Evolutionary conservation across 192 early-diverging fungal species (phyloP).

Genomic region (Gamsiella multidivaricata): DNA sequence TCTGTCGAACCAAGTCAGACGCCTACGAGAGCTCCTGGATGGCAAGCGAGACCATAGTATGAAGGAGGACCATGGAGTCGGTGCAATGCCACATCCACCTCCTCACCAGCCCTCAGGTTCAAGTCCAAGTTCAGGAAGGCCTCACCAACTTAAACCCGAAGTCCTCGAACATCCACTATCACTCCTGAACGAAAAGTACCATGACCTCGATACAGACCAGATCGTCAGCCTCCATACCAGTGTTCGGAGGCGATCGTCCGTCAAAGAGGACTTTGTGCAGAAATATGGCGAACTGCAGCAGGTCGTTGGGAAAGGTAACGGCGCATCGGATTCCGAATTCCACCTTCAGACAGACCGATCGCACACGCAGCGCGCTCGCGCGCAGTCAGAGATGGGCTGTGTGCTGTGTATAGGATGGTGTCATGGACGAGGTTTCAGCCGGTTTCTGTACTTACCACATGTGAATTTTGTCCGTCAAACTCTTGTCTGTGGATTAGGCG

Average conservation of each 20-base stretch:
- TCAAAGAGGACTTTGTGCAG: conserved; percentile 27
- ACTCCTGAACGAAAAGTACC: conserved; percentile 39
- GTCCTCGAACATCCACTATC: conserved; percentile 33
- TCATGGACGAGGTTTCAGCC: too few species aligned
- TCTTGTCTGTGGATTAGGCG: conserved; percentile 18
- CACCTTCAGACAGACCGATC: conserved; percentile 8
- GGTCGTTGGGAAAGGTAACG: conserved; percentile 43
- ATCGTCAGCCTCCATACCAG: conserved; percentile 5
- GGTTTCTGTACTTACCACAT: too few species aligned
- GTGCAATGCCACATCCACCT: too few species aligned
- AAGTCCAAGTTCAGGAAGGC: too few species aligned
- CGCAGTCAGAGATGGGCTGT: background rate
- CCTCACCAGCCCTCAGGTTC: too few species aligned
- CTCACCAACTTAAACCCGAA: conserved; percentile 24
- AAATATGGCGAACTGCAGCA: conserved; percentile 52
- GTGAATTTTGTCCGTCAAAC: too few species aligned
- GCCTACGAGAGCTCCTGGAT: conserved; percentile 33
- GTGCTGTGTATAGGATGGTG: too few species aligned
- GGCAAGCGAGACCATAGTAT: conserved; percentile 36
- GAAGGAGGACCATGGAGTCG: too few species aligned
- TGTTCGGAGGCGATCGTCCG: background rate
- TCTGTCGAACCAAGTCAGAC: conserved; percentile 35
- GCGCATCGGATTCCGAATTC: conserved; percentile 16
- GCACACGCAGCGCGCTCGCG: background rate
- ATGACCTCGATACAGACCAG: conserved; percentile 31